phyloP scores from a whole-genome alignment of 148 eudicot genomes.

The Rhododendron vialii region DNA sequence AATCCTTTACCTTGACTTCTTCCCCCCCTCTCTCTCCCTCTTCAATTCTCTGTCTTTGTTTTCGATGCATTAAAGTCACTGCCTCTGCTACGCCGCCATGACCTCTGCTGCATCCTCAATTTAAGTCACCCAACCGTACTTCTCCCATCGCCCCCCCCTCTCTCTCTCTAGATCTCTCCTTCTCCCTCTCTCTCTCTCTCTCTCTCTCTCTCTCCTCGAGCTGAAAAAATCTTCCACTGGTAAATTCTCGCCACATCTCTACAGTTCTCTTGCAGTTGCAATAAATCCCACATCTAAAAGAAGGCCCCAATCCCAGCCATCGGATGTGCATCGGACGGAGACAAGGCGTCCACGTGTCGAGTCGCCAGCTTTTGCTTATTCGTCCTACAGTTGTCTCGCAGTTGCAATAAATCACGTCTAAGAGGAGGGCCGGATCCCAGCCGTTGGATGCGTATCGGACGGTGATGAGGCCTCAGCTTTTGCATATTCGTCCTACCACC shows the following conservation, averaged over 20 bases:
- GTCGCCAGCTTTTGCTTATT: constrained; percentile 24
- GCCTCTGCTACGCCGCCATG: constrained; percentile 97
- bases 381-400: constrained; percentile 38
- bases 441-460: constrained; percentile 32
- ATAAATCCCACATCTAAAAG: constrained; percentile 1
- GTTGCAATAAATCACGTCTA: constrained; percentile 21
- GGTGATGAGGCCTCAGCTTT: background rate
- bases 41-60: constrained; percentile 3
- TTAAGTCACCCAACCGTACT: constrained; percentile 27
- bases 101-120: constrained; percentile 33
- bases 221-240: constrained; percentile 12
- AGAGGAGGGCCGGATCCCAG: constrained; percentile 7
- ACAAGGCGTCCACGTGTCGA: constrained; percentile 25
- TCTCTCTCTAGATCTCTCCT: background rate
- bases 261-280: constrained; percentile 44
- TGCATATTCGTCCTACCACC: constrained; percentile 51
- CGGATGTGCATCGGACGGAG: constrained; percentile 24
- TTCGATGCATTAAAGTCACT: constrained; percentile 59
- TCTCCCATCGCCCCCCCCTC: constrained; percentile 7
- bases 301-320: constrained; percentile 23
- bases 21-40: background rate
- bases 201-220: background rate
- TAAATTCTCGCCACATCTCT: constrained; percentile 16
- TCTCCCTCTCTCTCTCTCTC: constrained; percentile 12
- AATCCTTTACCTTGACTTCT: background rate